phyloP scores from a whole-genome alignment of 1,139 yeast genomes.

The Diutina mesorugosa region DNA sequence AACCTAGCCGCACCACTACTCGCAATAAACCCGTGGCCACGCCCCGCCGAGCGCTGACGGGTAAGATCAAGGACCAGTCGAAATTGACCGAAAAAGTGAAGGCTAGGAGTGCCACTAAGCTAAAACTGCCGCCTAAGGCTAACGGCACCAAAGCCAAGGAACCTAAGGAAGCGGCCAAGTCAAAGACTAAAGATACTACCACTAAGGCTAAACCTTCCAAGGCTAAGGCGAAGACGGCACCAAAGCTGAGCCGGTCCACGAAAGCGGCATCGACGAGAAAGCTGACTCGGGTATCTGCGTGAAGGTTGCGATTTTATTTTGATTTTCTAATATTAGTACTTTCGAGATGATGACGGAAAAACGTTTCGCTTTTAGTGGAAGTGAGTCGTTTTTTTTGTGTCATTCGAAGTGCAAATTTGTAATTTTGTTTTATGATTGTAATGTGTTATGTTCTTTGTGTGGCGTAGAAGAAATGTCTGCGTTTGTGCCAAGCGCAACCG shows the following conservation, averaged over 20 bases:
- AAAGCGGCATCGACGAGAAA: constrained; percentile 8
- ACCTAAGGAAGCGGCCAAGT: constrained; percentile 5
- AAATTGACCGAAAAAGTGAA: constrained; percentile 5
- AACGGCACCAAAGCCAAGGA: constrained; percentile 5
- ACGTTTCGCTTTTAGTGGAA: constrained; percentile 9
- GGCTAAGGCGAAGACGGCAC: constrained; percentile 3
- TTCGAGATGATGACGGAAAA: constrained; percentile 7
- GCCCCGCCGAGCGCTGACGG: neutral
- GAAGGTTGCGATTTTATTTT: constrained; percentile 2
- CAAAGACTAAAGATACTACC: constrained; percentile 2
- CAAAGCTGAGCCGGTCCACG: constrained; percentile 7
- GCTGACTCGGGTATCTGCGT: constrained; percentile 9
- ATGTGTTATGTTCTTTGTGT: too few species aligned
- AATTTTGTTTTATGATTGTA: too few species aligned
- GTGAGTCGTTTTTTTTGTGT: too few species aligned
- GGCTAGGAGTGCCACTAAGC: constrained; percentile 4
- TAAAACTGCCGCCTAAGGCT: constrained; percentile 5
- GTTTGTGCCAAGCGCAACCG: too few species aligned
- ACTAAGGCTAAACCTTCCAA: constrained; percentile 9
- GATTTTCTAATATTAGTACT: neutral
- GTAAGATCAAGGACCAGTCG: constrained; percentile 3
- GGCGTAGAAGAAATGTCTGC: too few species aligned
- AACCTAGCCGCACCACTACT: constrained; percentile 12
- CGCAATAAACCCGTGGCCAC: constrained; percentile 5
- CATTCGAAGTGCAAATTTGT: too few species aligned